Conservation (phyloP, 352 stramenopile genomes). For the Pythium brachiatum region DNA sequence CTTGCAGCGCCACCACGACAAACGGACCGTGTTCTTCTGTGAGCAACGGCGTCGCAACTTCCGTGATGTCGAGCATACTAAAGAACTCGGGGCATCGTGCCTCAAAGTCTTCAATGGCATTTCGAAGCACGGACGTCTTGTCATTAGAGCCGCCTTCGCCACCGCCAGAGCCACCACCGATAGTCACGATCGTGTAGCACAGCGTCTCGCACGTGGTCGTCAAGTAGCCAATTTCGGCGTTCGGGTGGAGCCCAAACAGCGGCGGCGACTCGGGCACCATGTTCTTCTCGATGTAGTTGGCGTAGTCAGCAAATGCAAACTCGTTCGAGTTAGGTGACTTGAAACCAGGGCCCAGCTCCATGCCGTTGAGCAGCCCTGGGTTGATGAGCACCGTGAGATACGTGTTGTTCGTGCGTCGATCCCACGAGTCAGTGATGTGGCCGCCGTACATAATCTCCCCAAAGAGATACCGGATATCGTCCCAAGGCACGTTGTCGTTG, state of each 20-base stretch:
- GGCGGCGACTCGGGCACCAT: slow-evolving; percentile 91
- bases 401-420: slow-evolving; percentile 94
- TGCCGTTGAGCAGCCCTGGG: slow-evolving; percentile 74
- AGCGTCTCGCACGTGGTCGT: slow-evolving; percentile 90
- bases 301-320: slow-evolving; percentile 82
- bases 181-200: slow-evolving; percentile 93
- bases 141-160: slow-evolving; percentile 60
- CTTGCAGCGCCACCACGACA: slow-evolving; percentile 93
- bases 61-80: slow-evolving; percentile 90
- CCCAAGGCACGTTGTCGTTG: slow-evolving; percentile 90
- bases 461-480: slow-evolving; percentile 96
- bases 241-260: slow-evolving; percentile 94
- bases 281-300: slow-evolving; percentile 92
- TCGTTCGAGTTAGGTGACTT: slow-evolving; percentile 88
- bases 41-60: slow-evolving; percentile 86
- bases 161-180: slow-evolving; percentile 75
- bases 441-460: slow-evolving; percentile 97
- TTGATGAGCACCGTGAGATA: slow-evolving; percentile 92
- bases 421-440: slow-evolving; percentile 95
- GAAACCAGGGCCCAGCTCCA: slow-evolving; percentile 94
- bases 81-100: slow-evolving; percentile 90
- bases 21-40: slow-evolving; percentile 89
- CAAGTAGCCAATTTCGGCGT: slow-evolving; percentile 95
- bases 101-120: slow-evolving; percentile 91
- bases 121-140: slow-evolving; percentile 72